Evolutionary conservation across 2,329 filamentous ascomycete genomes (phyloP), one percentile per base, ranked within the genome.

Genomic region (Onygenales sp.): DNA sequence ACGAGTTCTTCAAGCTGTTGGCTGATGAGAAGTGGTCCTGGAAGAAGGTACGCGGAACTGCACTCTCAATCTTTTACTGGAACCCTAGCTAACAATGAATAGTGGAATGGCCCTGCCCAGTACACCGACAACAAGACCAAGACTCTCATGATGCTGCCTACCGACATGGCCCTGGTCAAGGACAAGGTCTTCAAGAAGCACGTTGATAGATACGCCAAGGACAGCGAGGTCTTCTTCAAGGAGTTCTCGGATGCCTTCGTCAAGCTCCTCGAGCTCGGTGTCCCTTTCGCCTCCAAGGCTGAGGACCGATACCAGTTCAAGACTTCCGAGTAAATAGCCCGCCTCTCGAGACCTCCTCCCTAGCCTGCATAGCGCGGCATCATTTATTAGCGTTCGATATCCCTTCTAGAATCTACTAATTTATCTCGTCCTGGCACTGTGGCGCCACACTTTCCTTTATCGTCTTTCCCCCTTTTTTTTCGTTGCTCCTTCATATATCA

Each of bases 101-200:
- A 62, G 80, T 95, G 89, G 92, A 83, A 91, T 64, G 92, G 93
- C 32, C 90, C 90, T 60, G 84, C 85, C 74, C 91, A 94, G 80
- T 92, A 86, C 69, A 85, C 95, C 75, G 91, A 97, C 75, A 87
- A 87, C 76, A 82, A 78, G 66, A 88, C 85, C 65, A 91, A 95
- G 81, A 79, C 80, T 42, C 76, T 97, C 63, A 97, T 98, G 93
- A 97, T 98, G 92, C 77, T 98, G 71, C 93, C 93, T 51, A 87
- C 89, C 59, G 92, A 98, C 67, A 84, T 94, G 74, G 86, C 86
- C 53, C 78, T 97, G 53, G 75, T 95, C 66, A 82, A 91, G 75
- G 92, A 97, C 75, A 92, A 92, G 81, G 78, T 77, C 61, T 94
- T 97, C 79, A 83, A 81, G 74, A 76, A 81, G 66, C 84, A 81